phyloP scores from a whole-genome alignment of 306 rosid genomes.

The Inga laurina region DNA sequence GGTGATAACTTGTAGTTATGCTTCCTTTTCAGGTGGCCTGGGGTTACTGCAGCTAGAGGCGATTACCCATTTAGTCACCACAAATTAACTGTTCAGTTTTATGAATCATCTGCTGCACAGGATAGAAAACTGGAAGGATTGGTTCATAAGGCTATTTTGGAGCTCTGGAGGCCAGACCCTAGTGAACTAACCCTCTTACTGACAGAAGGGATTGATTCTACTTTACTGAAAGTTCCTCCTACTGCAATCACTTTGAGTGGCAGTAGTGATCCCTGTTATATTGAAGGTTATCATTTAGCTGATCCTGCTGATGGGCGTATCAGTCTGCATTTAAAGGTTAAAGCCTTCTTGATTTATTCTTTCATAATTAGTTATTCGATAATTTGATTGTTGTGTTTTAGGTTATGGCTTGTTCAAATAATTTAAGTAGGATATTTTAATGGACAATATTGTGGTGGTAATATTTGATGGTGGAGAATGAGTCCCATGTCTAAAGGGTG shows the following conservation, averaged over 20 bases:
- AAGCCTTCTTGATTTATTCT: conserved; percentile 12
- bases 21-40: conserved; percentile 81
- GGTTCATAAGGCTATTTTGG: conserved; percentile 98
- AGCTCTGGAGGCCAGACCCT: conserved; percentile 98
- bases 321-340: conserved; percentile 92
- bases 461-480: not conserved
- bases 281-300: conserved; percentile 96
- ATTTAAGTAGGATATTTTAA: not conserved
- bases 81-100: conserved; percentile 95
- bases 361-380: conserved; percentile 13
- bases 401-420: not conserved
- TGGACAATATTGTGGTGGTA: conserved; percentile 3
- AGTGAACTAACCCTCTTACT: conserved; percentile 88
- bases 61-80: conserved; percentile 99
- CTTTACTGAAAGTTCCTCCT: conserved; percentile 95
- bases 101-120: conserved; percentile 98
- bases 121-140: conserved; percentile 96
- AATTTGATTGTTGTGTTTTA: not conserved
- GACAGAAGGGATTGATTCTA: conserved; percentile 87
- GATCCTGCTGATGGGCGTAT: conserved; percentile 91
- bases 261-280: conserved; percentile 97
- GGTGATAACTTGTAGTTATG: not conserved
- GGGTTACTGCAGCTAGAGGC: conserved; percentile 93
- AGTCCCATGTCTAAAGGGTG: not conserved
- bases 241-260: conserved; percentile 93